phyloP scores from a whole-genome alignment of 148 eudicot species.

The Rheum nobile region DNA sequence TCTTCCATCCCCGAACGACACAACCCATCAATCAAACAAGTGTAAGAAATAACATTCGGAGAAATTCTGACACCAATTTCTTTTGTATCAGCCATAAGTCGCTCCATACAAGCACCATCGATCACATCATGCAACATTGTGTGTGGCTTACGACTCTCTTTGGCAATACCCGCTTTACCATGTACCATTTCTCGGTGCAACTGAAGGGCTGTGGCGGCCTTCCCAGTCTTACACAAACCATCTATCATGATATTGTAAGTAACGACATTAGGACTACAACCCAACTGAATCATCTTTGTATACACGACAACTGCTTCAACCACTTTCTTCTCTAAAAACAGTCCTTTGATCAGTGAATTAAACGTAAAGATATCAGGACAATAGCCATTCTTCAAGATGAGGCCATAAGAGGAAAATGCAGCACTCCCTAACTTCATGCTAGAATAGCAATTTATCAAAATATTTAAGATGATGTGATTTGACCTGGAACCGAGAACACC shows the following conservation, averaged over 20 bases:
- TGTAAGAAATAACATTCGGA: neutral
- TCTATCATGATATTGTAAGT: conserved; percentile 21
- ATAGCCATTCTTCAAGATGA: no score
- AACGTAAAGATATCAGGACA: no score
- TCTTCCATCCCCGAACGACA: no score
- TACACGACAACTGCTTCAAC: neutral
- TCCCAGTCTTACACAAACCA: conserved; percentile 24
- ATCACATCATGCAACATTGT: conserved; percentile 11
- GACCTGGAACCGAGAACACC: neutral
- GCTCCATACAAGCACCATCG: conserved; percentile 2
- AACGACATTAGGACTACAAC: conserved; percentile 12
- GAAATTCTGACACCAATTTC: neutral
- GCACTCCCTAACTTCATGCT: conserved; percentile 12
- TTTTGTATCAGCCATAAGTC: neutral
- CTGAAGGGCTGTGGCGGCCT: conserved; percentile 12
- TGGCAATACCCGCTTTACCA: neutral
- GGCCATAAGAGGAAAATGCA: conserved; percentile 7
- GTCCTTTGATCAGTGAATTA: no score
- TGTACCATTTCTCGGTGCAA: conserved; percentile 13
- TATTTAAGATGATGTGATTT: conserved; percentile 13
- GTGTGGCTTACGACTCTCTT: conserved; percentile 9
- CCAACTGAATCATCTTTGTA: conserved; percentile 13
- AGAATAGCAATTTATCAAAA: conserved; percentile 20
- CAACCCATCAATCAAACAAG: neutral
- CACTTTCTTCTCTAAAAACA: no score